These are phyloP conservation scores for Colletotrichum gloeosporioides DNA, from an alignment of 2,329 filamentous ascomycete species.

Conservation along the genomic window DNA sequence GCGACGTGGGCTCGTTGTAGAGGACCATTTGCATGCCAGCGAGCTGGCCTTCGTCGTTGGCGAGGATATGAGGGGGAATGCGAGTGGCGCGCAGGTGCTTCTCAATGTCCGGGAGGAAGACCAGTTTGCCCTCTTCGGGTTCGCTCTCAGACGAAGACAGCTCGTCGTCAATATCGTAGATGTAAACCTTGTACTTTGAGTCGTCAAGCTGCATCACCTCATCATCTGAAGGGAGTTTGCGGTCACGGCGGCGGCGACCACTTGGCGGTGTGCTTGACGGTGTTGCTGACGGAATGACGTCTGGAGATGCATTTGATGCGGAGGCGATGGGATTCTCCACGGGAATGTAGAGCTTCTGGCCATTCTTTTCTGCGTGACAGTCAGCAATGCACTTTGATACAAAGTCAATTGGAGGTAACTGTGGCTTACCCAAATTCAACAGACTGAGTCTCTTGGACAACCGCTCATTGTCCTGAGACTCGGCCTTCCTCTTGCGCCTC, in stretches of 20 bases:
- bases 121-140: conserved; percentile 65
- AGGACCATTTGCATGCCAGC: conserved; percentile 79
- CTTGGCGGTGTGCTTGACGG: conserved; percentile 17
- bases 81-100: conserved; percentile 78
- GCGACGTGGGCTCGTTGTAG: conserved; percentile 78
- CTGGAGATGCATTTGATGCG: conserved; percentile 20
- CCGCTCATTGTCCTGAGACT: conserved; percentile 69
- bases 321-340: conserved; percentile 53
- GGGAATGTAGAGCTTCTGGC: conserved; percentile 69
- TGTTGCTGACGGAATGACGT: conserved; percentile 25
- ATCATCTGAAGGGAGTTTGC: conserved; percentile 35
- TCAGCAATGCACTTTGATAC: conserved; percentile 24
- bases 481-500: conserved; percentile 65
- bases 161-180: conserved; percentile 89
- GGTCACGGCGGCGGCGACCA: conserved; percentile 21
- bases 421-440: conserved; percentile 75
- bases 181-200: conserved; percentile 85
- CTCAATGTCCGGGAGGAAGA: conserved; percentile 87
- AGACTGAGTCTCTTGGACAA: conserved; percentile 84
- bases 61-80: conserved; percentile 69
- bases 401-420: background rate
- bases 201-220: conserved; percentile 87
- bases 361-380: conserved; percentile 59
- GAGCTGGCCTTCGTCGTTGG: conserved; percentile 58
- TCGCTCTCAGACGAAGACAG: conserved; percentile 67